Base-by-base conservation (phyloP, 2,329 filamentous ascomycete species). In the Exophiala calicioides region DNA sequence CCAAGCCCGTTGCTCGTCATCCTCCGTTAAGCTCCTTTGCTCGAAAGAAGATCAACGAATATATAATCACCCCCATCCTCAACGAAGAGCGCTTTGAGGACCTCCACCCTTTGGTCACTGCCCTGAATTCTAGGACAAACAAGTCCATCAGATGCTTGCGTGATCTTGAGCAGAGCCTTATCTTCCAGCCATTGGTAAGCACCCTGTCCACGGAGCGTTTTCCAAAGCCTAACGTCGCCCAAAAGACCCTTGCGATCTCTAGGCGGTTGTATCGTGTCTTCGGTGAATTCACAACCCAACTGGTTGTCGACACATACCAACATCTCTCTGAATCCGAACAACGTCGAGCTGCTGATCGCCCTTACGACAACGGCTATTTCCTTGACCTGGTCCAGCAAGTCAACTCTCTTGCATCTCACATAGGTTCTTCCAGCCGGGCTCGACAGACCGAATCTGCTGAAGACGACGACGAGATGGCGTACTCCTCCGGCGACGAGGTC, bases 341-440 rank as follows among this genome's bases (percentile, higher is more conserved):
- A 72, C 84, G 85, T 58, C 82, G 88, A 66, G 86, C 88, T 50
- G 76, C 81, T 69, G 91, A 97, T 69, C 84, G 86, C 62, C 89
- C 90, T 58, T 97, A 96, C 76, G 93, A 85, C 78, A 89, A 87
- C 79, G 88, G 88, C 65, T 97, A 97, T 72, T 96, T 96, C 67
- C 85, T 96, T 72, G 91, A 97, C 74, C 83, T 97, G 52, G 85
- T 94, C 67, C 88, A 94, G 67, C 90, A 96, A 80, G 90, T 96
- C 61, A 82, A 84, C 66, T 81, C 88, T 66, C 95, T 95, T 80
- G 90, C 89, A 52, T 81, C 84, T 62, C 87, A 93, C 66, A 82
- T 96, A 61, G 84, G 85, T 55, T 83, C 84, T 58, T 81, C 84
- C 57, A 84, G 88, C 63, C 79, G 85, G 46, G 34, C 36, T 36